Conservation (phyloP, 2,329 filamentous ascomycete species). For the Aspergillus sp. region DNA sequence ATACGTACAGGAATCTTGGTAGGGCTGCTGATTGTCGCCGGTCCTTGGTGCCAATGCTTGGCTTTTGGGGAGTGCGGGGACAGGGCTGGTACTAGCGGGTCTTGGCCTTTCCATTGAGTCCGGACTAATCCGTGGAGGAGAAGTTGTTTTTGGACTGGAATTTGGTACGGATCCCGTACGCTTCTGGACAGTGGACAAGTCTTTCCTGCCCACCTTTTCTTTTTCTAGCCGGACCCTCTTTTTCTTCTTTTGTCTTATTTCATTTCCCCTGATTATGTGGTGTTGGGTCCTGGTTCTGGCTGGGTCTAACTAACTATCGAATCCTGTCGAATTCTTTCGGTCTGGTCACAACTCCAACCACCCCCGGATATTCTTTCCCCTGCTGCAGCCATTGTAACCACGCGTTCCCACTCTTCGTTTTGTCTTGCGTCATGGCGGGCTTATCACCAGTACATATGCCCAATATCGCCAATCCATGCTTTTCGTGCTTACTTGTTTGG, state of each 20-base stretch:
- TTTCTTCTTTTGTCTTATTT: no score
- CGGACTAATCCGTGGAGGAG: constrained; percentile 2
- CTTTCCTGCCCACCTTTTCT: no score
- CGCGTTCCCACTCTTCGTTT: constrained; percentile 23
- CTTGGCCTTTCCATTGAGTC: constrained; percentile 14
- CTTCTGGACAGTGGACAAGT: no score
- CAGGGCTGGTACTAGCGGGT: constrained; percentile 17
- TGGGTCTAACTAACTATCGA: background rate
- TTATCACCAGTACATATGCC: constrained; percentile 29
- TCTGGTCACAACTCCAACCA: constrained; percentile 13
- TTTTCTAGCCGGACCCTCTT: no score
- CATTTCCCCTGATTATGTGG: no score
- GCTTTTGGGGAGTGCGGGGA: constrained; percentile 20
- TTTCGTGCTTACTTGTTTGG: constrained; percentile 18
- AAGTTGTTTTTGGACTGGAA: no score
- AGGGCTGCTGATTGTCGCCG: constrained; percentile 11
- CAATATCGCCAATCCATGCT: constrained; percentile 26
- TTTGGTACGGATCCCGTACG: no score
- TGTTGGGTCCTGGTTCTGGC: no score
- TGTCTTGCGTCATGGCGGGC: constrained; percentile 33
- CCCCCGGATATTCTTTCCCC: constrained; percentile 13
- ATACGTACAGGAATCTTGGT: constrained; percentile 30
- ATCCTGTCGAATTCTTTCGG: constrained; percentile 16
- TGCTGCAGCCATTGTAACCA: constrained; percentile 31
- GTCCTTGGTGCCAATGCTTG: constrained; percentile 15